Conservation (phyloP, 352 stramenopile genomes). For the Pythium volutum region DNA sequence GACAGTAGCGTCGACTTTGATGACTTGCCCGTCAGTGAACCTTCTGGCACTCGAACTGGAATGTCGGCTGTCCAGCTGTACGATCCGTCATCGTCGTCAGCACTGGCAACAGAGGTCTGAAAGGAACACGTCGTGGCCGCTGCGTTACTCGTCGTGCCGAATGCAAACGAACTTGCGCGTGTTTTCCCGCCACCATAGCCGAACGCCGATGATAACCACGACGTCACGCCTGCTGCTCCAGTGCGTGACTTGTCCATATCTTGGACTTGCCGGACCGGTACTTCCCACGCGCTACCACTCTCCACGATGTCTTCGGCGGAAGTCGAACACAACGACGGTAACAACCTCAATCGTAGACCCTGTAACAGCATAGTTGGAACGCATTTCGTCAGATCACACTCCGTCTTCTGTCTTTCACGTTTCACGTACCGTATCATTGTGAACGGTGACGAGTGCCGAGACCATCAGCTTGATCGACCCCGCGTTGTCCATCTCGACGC, state of each 20-base stretch:
- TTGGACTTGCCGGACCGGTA: not conserved
- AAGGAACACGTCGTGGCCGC: constrained; percentile 7
- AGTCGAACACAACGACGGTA: not conserved
- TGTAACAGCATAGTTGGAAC: not conserved
- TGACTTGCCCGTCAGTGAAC: not conserved
- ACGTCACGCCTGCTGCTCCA: constrained; percentile 9
- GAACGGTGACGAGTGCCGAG: constrained; percentile 15
- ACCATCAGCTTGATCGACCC: constrained; percentile 10
- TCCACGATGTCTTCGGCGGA: not conserved
- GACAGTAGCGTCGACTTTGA: not conserved
- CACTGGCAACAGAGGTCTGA: not conserved
- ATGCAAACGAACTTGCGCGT: constrained; percentile 13
- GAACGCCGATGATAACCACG: constrained; percentile 21
- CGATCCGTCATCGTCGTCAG: not conserved
- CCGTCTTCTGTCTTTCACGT: not conserved
- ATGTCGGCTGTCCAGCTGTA: constrained; percentile 14
- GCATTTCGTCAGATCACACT: not conserved
- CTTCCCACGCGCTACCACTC: constrained; percentile 6
- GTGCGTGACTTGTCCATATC: not conserved
- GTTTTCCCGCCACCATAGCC: constrained; percentile 9
- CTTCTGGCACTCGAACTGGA: constrained; percentile 13
- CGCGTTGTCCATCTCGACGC: not conserved
- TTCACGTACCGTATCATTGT: constrained; percentile 25
- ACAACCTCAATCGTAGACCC: constrained; percentile 9
- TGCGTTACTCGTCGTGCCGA: not conserved